Conservation (phyloP, 805 yeast species). For the Cephaloascus albidus region DNA sequence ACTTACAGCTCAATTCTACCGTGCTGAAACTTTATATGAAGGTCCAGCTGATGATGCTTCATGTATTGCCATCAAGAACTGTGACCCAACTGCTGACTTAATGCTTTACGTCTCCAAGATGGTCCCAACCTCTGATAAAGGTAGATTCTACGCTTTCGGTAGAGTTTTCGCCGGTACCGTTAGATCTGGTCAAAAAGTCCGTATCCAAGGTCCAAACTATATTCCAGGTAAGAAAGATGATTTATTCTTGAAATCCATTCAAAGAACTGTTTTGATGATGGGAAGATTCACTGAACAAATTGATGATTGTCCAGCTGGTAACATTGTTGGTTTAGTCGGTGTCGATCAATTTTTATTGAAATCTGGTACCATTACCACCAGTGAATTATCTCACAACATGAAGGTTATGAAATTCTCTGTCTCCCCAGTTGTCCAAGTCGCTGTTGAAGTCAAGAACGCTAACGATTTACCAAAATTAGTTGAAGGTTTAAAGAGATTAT, state of each 20-base stretch:
- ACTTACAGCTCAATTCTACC: constrained; percentile 97
- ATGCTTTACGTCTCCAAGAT: constrained; percentile 99
- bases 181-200: constrained; percentile 96
- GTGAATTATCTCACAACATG: constrained; percentile 96
- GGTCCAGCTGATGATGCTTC: constrained; percentile 94
- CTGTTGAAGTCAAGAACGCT: constrained; percentile 99
- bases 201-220: constrained; percentile 99
- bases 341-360: constrained; percentile 98
- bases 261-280: constrained; percentile 99
- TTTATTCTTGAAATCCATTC: constrained; percentile 92
- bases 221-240: constrained; percentile 98
- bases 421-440: constrained; percentile 99
- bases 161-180: constrained; percentile 99
- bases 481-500: constrained; percentile 99
- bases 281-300: constrained; percentile 97
- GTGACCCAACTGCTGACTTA: constrained; percentile 97
- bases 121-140: constrained; percentile 99
- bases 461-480: constrained; percentile 98
- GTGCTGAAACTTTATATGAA: constrained; percentile 98
- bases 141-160: constrained; percentile 99
- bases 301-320: constrained; percentile 99
- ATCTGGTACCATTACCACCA: constrained; percentile 98
- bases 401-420: constrained; percentile 99
- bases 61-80: constrained; percentile 89
- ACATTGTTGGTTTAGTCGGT: constrained; percentile 99